Evolutionary conservation across 345 rosid species (phyloP), one percentile per base, ranked within the genome.

Genomic region (Populus nigra): DNA sequence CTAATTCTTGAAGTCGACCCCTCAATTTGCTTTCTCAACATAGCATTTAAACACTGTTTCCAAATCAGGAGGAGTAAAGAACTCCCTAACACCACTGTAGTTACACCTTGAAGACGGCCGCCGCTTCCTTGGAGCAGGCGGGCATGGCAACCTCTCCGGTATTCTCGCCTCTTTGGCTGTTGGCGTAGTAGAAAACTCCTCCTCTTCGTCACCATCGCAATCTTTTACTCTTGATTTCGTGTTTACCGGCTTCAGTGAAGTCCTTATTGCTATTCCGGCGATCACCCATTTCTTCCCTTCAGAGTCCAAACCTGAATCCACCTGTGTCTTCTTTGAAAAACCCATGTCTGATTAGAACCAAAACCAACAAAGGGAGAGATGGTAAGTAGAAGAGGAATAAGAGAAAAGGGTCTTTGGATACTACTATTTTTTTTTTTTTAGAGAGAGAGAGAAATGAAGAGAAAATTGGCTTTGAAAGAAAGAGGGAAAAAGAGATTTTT

Each of bases 111-210:
- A 83, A 74, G 86, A 63, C 47, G 94, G 89, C 55, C 94, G 77
- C 55, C 87, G 88, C 85, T 94, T 92, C 77, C 88, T 92, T 35
- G 97, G 97, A 4, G 98, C 96, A 2, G 91, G 94, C 43, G 97
- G 98, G 84, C 98, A 94, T 16, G 84, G 76, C 41, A 90, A 50
- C 73, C 75, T 90, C 78, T 89, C 91, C 27, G 97, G 91, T 83
- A 91, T 88, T 81, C 93, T 94, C 16, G 94, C 72, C 83, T 91
- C 96, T 73, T 80, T 91, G 2, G 88, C 93, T 4, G 93, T 94
- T 9, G 98, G 98, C 0, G 98, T 94, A 2, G 92, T 94, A 2
- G 88, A 90, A 62, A 78, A 53, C 49, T 84, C 85, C 74, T 88
- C 92, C 55, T 69, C 61, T 0, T 57, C 74, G 1, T 77, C 90